A percentile compares a stretch with the other conserved stretches of the same genome.
Evolutionary conservation across 352 stramenopile species (phyloP).

Genomic region (Blastocystis sp.): DNA sequence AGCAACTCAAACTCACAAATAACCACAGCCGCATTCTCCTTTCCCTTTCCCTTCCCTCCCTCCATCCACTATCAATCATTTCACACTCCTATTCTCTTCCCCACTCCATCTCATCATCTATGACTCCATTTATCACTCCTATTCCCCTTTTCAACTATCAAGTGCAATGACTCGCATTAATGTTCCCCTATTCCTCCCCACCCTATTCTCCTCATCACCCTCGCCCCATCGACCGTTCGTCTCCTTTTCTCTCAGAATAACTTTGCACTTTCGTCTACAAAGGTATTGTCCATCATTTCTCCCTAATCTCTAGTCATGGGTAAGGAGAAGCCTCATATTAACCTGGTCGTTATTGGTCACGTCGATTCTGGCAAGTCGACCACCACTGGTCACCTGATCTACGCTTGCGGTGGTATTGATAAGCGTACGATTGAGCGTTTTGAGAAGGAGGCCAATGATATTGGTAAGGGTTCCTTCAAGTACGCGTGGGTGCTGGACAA

Average conservation of each 20-base stretch:
- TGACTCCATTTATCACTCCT: too few species aligned
- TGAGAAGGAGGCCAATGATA: slow-evolving; percentile 86
- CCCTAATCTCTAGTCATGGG: slow-evolving; percentile 62
- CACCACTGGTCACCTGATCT: slow-evolving; percentile 93
- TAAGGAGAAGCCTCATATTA: slow-evolving; percentile 63
- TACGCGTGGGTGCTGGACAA: slow-evolving; percentile 97
- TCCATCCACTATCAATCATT: too few species aligned
- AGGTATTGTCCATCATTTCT: slow-evolving; percentile 45
- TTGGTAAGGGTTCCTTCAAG: slow-evolving; percentile 95
- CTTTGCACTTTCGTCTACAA: neutral
- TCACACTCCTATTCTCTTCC: too few species aligned
- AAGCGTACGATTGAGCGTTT: slow-evolving; percentile 97
- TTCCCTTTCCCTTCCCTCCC: too few species aligned
- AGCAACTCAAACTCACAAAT: too few species aligned
- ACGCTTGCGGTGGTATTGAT: slow-evolving; percentile 94
- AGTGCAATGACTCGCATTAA: too few species aligned
- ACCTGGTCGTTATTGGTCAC: slow-evolving; percentile 64
- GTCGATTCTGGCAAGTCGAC: slow-evolving; percentile 87
- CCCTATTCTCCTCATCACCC: neutral
- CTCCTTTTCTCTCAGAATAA: neutral
- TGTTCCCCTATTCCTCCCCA: neutral
- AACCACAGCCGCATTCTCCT: too few species aligned
- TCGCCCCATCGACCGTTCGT: neutral
- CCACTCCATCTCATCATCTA: too few species aligned
- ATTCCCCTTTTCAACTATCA: too few species aligned